A percentile compares a stretch with the other conserved stretches of the same genome.
Evolutionary conservation across 140 eudicot genomes (phyloP).

Genomic region (Senecio squalidus): DNA sequence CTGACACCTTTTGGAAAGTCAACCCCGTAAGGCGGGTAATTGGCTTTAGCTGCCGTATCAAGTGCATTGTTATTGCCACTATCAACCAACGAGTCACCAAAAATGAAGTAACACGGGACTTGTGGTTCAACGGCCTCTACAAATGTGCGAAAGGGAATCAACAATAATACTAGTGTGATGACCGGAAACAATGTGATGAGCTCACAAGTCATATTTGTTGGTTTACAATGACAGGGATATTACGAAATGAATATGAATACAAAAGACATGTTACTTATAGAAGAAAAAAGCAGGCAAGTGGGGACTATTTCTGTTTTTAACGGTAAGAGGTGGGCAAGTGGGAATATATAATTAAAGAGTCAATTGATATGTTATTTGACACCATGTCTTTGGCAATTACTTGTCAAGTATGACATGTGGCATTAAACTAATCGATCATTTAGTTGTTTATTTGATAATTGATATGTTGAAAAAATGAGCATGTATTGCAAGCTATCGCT

Average conservation of each 20-base stretch:
- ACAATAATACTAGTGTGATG: background rate
- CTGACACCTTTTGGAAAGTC: constrained; percentile 46
- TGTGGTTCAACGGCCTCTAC: constrained; percentile 9
- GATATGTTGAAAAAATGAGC: no score
- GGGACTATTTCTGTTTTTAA: background rate
- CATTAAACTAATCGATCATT: no score
- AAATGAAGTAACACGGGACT: constrained; percentile 47
- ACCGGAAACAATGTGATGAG: background rate
- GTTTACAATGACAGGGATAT: background rate
- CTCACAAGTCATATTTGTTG: constrained; percentile 2
- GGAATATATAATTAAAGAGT: background rate
- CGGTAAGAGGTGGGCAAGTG: background rate
- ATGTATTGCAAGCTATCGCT: no score
- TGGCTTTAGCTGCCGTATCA: constrained; percentile 33
- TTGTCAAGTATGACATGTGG: no score
- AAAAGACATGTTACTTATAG: background rate
- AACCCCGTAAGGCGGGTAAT: constrained; percentile 45
- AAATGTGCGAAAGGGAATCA: background rate
- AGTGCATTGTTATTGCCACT: constrained; percentile 46
- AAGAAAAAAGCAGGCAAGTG: constrained; percentile 9
- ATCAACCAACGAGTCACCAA: constrained; percentile 50
- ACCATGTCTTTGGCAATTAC: no score
- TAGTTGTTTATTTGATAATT: no score
- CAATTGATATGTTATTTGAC: background rate
- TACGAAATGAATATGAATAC: background rate